Conservation (phyloP, 306 rosid genomes). For the Casuarina equisetifolia region DNA sequence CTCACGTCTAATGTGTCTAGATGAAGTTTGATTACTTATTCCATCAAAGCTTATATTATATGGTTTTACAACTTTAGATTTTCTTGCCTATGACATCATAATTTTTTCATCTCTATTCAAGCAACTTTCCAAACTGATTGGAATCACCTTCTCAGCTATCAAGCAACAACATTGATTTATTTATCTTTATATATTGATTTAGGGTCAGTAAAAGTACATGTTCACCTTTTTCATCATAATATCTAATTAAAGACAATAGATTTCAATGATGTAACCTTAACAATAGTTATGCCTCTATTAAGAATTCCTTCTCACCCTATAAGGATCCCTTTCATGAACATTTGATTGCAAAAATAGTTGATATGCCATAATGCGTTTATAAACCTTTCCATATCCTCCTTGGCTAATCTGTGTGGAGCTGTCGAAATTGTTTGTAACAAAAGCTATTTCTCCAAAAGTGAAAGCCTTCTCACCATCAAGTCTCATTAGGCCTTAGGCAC, state of each 20-base stretch:
- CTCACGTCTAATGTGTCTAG: background rate
- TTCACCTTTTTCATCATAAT: slow-evolving; percentile 79
- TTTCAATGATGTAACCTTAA: slow-evolving; percentile 84
- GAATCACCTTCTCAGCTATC: slow-evolving; percentile 2
- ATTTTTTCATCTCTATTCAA: background rate
- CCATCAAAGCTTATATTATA: background rate
- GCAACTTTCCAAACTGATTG: background rate
- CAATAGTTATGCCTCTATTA: slow-evolving; percentile 72
- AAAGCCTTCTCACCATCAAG: slow-evolving; percentile 71
- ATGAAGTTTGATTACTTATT: slow-evolving; percentile 12
- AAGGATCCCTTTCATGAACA: slow-evolving; percentile 81
- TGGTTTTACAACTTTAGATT: background rate
- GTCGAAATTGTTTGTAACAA: slow-evolving; percentile 65
- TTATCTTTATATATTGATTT: background rate
- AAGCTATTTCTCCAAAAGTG: slow-evolving; percentile 55
- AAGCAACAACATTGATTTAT: slow-evolving; percentile 8
- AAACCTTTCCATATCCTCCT: slow-evolving; percentile 85
- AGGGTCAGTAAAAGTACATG: slow-evolving; percentile 47
- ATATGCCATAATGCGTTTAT: slow-evolving; percentile 62
- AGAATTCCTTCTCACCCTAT: slow-evolving; percentile 85
- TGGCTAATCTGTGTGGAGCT: slow-evolving; percentile 63
- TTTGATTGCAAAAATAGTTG: slow-evolving; percentile 73
- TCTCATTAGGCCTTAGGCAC: slow-evolving; percentile 54
- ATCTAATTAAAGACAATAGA: slow-evolving; percentile 76
- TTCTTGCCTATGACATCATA: no score